Percentiles rank a stretch among this genome's conserved stretches.
Evolutionary conservation across 176 grass and related monocot genomes (phyloP).

Genomic region (Oryza nivara): DNA sequence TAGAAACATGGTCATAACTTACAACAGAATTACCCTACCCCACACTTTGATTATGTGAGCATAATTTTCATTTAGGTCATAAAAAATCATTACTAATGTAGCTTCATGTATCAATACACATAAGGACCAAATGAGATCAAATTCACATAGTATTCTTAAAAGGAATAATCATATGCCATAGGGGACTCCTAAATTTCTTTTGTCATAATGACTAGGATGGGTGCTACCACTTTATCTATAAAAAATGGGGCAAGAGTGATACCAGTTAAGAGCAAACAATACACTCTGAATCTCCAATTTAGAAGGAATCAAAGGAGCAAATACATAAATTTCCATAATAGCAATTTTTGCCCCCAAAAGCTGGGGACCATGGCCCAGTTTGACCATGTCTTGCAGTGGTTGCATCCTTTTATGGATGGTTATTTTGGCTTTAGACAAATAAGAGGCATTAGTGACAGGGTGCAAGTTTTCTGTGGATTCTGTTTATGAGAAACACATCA

Average conservation of each 20-base stretch:
- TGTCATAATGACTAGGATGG: not conserved
- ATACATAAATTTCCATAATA: not conserved
- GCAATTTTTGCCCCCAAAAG: not conserved
- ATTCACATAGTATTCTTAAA: not conserved
- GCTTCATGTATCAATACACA: conserved; percentile 21
- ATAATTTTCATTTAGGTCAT: not conserved
- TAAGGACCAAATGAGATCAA: not conserved
- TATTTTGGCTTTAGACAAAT: conserved; percentile 9
- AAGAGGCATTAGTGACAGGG: not conserved
- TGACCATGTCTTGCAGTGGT: not conserved
- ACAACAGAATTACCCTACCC: not conserved
- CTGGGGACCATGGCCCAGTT: not conserved
- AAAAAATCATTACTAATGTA: conserved; percentile 8
- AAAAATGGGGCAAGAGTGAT: no score
- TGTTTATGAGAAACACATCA: conserved; percentile 14
- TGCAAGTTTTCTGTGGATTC: not conserved
- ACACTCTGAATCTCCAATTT: not conserved
- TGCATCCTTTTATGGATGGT: not conserved
- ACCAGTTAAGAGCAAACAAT: not conserved
- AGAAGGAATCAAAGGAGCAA: not conserved
- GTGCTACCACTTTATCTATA: no score
- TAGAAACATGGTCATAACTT: not conserved
- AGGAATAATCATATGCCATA: not conserved
- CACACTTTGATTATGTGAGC: not conserved
- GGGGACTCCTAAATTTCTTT: not conserved